These are phyloP conservation scores for Pseudogymnoascus sp. DNA, from an alignment of 2,329 filamentous ascomycete species.

Conservation along the genomic window DNA sequence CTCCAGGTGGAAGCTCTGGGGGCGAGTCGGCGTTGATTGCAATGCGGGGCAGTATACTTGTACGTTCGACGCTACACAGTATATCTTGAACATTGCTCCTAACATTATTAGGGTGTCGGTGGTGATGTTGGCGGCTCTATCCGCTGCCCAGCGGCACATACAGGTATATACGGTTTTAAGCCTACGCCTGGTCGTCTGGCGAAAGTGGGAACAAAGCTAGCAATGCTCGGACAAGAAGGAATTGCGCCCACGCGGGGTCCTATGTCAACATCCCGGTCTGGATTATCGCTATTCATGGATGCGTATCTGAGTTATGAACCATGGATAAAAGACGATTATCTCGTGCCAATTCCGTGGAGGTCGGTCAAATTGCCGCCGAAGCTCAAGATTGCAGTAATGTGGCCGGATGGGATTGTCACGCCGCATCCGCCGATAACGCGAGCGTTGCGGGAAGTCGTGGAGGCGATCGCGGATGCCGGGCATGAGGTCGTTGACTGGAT, in stretches of 20 bases:
- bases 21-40: slow-evolving; percentile 13
- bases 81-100: not conserved
- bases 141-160: slow-evolving; percentile 11
- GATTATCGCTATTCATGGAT: slow-evolving; percentile 36
- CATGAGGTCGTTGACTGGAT: slow-evolving; percentile 49
- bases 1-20: slow-evolving; percentile 10
- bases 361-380: slow-evolving; percentile 34
- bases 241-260: slow-evolving; percentile 45
- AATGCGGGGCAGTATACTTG: slow-evolving; percentile 3
- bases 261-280: slow-evolving; percentile 43
- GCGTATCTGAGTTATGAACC: slow-evolving; percentile 36
- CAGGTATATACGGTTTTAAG: slow-evolving; percentile 28
- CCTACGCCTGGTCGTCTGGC: slow-evolving; percentile 25
- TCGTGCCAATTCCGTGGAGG: slow-evolving; percentile 45
- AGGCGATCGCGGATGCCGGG: slow-evolving; percentile 37
- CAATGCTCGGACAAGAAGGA: slow-evolving; percentile 23
- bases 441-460: slow-evolving; percentile 46
- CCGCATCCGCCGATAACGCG: slow-evolving; percentile 51
- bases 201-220: slow-evolving; percentile 18
- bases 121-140: slow-evolving; percentile 6
- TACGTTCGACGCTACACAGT: not conserved
- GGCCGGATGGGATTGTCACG: slow-evolving; percentile 50
- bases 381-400: slow-evolving; percentile 51
- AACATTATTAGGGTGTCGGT: not conserved
- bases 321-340: slow-evolving; percentile 44